Base-by-base conservation (phyloP, 2,329 filamentous ascomycete genomes). In the Botrytis hyacinthi region DNA sequence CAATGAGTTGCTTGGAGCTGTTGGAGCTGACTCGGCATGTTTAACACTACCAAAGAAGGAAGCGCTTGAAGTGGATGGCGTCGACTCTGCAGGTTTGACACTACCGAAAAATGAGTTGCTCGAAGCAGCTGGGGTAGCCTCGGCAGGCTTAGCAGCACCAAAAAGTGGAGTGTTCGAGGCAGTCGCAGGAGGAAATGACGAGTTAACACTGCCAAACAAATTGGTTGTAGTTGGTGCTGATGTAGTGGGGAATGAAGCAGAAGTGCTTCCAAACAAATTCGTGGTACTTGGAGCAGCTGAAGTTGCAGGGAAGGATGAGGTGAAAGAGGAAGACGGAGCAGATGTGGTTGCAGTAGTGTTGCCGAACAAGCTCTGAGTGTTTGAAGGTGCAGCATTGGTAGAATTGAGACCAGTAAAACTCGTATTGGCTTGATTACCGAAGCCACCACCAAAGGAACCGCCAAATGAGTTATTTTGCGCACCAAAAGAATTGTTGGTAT, bases 131-230 rank as follows among this genome's bases (percentile, higher is more conserved):
- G 48, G 20, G 29, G 65, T 57, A n/a, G 48, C 20, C 10, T 57
- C 65, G 35, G 35, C 48, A 57, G 65, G 65, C n/a, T 72, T 71
- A 29, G 29, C 57, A 72, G 18, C 37, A 57, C 60, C 46, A 57
- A 72, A 72, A n/a, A 72, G 46, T n/a, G 61, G 48, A 32, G 60
- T 67, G 60, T 6, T 54, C 35, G 60, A 54, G 57, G 70, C 35
- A 72, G 60, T 35, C 22, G 61, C 61, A 68, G 71, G 48, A 60
- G 71, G 71, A 32, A 72, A 61, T 29, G 71, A 72, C 40, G 71
- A 66, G 57, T 60, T 73, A 20, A 62, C 40, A 51, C 48, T 72
- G n/a, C 75, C 73, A 66, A 76, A 75, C 12, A 75, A 44, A 57
- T 59, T 72, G 26, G 61, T 66, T 57, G 66, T 73, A 40, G 48